These are phyloP conservation scores for Suhomyces xylopsoci DNA, from an alignment of 805 yeast species.

Conservation along the genomic window DNA sequence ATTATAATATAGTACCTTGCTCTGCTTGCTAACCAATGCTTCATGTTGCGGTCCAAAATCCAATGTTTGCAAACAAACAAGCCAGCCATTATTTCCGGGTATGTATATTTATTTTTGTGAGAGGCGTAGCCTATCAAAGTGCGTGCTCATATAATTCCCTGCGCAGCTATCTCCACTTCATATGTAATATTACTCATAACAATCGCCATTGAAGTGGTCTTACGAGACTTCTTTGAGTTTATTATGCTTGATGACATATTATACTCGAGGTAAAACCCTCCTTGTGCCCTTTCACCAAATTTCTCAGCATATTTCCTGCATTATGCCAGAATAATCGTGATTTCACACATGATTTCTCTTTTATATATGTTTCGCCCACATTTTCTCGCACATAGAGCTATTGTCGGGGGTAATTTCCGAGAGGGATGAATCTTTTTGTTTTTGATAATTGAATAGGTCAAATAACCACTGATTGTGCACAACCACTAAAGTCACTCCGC, in stretches of 20 bases:
- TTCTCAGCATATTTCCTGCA: neutral
- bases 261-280: neutral
- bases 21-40: neutral
- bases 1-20: neutral
- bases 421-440: neutral
- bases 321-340: neutral
- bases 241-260: neutral
- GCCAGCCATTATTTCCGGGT: neutral
- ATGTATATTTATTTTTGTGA: neutral
- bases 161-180: neutral
- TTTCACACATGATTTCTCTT: neutral
- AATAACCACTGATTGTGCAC: neutral
- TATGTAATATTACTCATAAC: neutral
- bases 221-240: neutral
- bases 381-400: neutral
- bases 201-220: neutral
- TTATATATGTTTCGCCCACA: neutral
- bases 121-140: neutral
- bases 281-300: neutral
- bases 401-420: neutral
- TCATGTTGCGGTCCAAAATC: neutral
- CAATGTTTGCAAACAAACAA: neutral
- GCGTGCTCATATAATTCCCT: neutral
- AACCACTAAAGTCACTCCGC: neutral
- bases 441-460: neutral